phyloP scores from a whole-genome alignment of 2,329 filamentous ascomycete genomes.

The Exophiala phaeomuriformis region DNA sequence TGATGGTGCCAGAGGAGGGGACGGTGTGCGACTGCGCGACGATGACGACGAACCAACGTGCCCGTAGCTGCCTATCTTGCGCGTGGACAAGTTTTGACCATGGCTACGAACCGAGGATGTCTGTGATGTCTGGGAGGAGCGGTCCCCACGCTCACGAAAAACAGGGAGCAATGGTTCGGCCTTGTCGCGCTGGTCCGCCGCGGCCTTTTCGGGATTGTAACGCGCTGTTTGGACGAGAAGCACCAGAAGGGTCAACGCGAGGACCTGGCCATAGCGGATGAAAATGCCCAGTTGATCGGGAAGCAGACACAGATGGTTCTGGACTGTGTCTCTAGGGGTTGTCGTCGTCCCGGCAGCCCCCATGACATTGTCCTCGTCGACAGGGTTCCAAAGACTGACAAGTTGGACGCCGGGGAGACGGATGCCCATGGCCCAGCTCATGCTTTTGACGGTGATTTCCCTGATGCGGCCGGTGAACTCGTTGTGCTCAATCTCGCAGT shows the following conservation, averaged over 20 bases:
- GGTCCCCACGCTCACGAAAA: constrained; percentile 30
- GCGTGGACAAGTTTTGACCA: constrained; percentile 15
- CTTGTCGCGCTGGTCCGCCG: constrained; percentile 27
- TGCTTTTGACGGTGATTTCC: constrained; percentile 92
- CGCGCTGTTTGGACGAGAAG: constrained; percentile 27
- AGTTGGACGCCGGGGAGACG: constrained; percentile 79
- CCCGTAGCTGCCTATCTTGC: constrained; percentile 22
- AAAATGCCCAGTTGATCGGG: constrained; percentile 83
- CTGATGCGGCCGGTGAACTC: constrained; percentile 54
- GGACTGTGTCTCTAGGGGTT: constrained; percentile 51
- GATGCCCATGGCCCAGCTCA: constrained; percentile 95
- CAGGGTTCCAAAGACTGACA: constrained; percentile 85
- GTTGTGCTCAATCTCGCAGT: constrained; percentile 81
- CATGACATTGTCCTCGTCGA: constrained; percentile 49
- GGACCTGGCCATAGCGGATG: constrained; percentile 64
- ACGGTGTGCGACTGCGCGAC: constrained; percentile 32
- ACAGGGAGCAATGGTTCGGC: constrained; percentile 26
- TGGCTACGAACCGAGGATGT: constrained; percentile 13
- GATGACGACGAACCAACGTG: constrained; percentile 35
- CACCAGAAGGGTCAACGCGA: constrained; percentile 46
- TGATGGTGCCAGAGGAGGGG: constrained; percentile 33
- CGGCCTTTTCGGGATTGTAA: constrained; percentile 25
- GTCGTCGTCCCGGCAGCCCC: constrained; percentile 25
- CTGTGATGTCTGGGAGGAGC: constrained; percentile 27
- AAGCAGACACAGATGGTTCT: constrained; percentile 83